These are phyloP conservation scores for Sarocladiaceae sp. DNA, from an alignment of 2,329 filamentous ascomycete species.

Conservation along the genomic window DNA sequence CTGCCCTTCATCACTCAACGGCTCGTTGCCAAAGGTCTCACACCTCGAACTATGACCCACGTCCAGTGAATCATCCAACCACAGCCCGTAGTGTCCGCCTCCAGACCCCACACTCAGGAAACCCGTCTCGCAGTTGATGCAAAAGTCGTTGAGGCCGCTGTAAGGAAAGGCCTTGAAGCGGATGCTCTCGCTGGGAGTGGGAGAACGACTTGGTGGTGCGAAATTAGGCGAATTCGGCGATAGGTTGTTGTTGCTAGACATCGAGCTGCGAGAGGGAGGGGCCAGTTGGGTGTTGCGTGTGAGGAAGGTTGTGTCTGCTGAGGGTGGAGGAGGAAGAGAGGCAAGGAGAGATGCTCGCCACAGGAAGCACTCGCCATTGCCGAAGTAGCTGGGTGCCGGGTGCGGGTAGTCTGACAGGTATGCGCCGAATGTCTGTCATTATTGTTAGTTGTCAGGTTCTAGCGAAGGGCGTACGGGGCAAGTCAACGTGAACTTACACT, in stretches of 20 bases:
- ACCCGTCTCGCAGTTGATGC: slow-evolving; percentile 82
- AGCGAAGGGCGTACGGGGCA: background rate
- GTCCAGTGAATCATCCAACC: slow-evolving; percentile 82
- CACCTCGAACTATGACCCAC: slow-evolving; percentile 77
- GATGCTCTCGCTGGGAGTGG: slow-evolving; percentile 64
- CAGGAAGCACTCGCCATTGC: slow-evolving; percentile 88
- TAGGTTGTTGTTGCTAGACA: slow-evolving; percentile 15
- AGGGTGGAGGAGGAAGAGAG: slow-evolving; percentile 45
- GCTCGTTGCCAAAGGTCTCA: slow-evolving; percentile 91
- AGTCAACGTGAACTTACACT: slow-evolving; percentile 50
- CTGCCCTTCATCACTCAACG: slow-evolving; percentile 82
- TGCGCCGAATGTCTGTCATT: slow-evolving; percentile 69
- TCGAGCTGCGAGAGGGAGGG: slow-evolving; percentile 19
- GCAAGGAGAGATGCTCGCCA: slow-evolving; percentile 55
- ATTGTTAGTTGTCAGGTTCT: background rate
- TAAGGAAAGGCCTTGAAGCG: slow-evolving; percentile 98
- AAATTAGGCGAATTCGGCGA: background rate
- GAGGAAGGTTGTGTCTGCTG: slow-evolving; percentile 43
- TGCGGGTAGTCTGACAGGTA: slow-evolving; percentile 88
- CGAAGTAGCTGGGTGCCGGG: slow-evolving; percentile 79
- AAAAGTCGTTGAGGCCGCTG: slow-evolving; percentile 92
- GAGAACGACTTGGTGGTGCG: slow-evolving; percentile 17
- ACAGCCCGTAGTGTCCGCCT: slow-evolving; percentile 87
- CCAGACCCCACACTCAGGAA: slow-evolving; percentile 83
- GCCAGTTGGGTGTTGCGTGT: slow-evolving; percentile 33